A percentile compares a stretch with the other conserved stretches of the same genome.
Evolutionary conservation across 2,329 filamentous ascomycete species (phyloP).

Genomic region (Dactylellina haptotyla): DNA sequence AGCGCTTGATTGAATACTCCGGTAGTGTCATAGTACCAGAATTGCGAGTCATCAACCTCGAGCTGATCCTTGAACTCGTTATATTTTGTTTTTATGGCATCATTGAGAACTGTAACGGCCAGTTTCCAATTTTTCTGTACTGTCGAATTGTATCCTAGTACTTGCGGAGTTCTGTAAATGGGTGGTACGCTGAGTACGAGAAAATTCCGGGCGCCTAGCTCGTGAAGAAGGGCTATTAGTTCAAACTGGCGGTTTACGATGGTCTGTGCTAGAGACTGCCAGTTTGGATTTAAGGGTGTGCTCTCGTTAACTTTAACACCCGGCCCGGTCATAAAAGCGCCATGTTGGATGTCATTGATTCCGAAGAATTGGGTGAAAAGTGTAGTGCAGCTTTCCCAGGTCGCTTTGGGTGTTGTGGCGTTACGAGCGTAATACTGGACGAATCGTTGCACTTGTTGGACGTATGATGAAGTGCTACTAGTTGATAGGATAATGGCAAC

Average conservation of each 20-base stretch:
- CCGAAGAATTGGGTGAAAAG: constrained; percentile 12
- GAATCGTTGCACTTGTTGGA: constrained; percentile 5
- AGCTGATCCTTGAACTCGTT: neutral
- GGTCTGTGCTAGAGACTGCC: neutral
- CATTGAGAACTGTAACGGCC: constrained; percentile 1
- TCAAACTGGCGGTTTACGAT: constrained; percentile 15
- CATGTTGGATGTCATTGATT: constrained; percentile 17
- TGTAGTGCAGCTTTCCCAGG: constrained; percentile 3
- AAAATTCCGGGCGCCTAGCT: neutral
- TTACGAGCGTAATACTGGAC: constrained; percentile 11
- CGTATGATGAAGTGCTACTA: neutral
- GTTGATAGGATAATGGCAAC: neutral
- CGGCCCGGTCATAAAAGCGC: neutral
- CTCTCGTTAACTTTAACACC: constrained; percentile 1
- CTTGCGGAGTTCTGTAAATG: neutral
- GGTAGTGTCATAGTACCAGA: constrained; percentile 8
- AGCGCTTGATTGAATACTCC: constrained; percentile 3
- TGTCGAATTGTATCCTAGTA: neutral
- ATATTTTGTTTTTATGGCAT: neutral
- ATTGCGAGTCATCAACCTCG: neutral
- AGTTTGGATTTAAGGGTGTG: constrained; percentile 1
- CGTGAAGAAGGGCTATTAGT: neutral
- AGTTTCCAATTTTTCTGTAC: constrained; percentile 1
- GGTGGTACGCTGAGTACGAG: constrained; percentile 1
- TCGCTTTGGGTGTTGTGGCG: neutral